Percentiles rank a stretch among this genome's conserved stretches.
Conservation (phyloP, 2,329 filamentous ascomycete genomes). For the Aspergillus texensis region DNA sequence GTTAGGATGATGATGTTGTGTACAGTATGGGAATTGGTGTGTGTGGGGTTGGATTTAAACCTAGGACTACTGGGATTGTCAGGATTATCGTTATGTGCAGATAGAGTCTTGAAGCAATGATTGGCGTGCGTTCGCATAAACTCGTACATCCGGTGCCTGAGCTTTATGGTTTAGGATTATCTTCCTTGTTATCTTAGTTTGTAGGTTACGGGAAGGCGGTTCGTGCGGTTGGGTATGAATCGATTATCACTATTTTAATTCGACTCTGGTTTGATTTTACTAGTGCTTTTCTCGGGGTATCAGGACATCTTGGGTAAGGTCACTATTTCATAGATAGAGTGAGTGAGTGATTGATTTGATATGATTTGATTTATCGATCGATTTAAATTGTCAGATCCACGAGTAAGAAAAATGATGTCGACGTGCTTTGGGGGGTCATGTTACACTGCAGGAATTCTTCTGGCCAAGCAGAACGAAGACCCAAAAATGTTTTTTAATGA, state of each 20-base stretch:
- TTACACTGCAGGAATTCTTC: neutral
- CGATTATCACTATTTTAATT: neutral
- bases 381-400: neutral
- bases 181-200: neutral
- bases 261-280: too few relatives aligned
- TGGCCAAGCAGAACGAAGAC: neutral
- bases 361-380: neutral
- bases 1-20: neutral
- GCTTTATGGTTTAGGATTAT: neutral
- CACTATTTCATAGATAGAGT: neutral
- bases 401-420: neutral
- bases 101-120: neutral
- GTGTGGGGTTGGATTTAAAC: neutral
- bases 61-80: neutral
- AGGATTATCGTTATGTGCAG: neutral
- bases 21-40: neutral
- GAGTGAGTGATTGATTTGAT: neutral
- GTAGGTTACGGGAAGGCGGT: neutral
- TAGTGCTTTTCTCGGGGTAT: neutral
- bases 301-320: neutral
- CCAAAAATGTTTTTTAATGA: neutral
- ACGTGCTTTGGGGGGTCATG: neutral
- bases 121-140: conserved; percentile 1
- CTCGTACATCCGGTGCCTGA: neutral
- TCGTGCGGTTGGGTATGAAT: neutral